Evolutionary conservation across 2,329 filamentous ascomycete genomes (phyloP).

Genomic region (Aschersonia sp.): DNA sequence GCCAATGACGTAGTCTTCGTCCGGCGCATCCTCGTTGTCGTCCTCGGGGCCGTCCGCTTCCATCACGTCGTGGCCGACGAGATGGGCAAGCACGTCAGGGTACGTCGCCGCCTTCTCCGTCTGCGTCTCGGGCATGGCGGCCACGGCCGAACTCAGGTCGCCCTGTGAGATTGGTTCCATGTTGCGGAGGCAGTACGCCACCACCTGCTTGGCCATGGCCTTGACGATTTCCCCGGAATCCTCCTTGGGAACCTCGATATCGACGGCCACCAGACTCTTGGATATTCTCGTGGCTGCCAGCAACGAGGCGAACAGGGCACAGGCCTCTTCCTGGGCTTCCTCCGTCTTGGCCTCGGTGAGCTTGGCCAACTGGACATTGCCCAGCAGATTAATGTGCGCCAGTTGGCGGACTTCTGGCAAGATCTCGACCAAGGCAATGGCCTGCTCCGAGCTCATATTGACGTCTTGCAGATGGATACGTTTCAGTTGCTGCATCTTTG

Average conservation of each 20-base stretch:
- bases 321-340: slow-evolving; percentile 78
- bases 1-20: slow-evolving; percentile 91
- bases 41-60: slow-evolving; percentile 37
- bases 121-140: slow-evolving; percentile 21
- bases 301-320: slow-evolving; percentile 80
- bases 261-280: slow-evolving; percentile 70
- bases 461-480: slow-evolving; percentile 80
- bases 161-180: slow-evolving; percentile 61
- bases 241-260: slow-evolving; percentile 73
- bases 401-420: slow-evolving; percentile 69
- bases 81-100: slow-evolving; percentile 72
- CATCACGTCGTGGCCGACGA: slow-evolving; percentile 57
- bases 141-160: slow-evolving; percentile 4
- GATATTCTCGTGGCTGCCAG: slow-evolving; percentile 79
- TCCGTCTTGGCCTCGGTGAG: slow-evolving; percentile 66
- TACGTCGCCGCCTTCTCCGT: slow-evolving; percentile 27
- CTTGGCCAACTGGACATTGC: slow-evolving; percentile 58
- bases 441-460: slow-evolving; percentile 70
- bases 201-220: slow-evolving; percentile 83
- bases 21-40: slow-evolving; percentile 56
- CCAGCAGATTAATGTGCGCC: slow-evolving; percentile 74
- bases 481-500: slow-evolving; percentile 62
- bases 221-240: slow-evolving; percentile 84
- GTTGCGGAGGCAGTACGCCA: slow-evolving; percentile 85
- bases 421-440: slow-evolving; percentile 80